phyloP scores from a whole-genome alignment of 1,284 basidiomycete genomes.

The Cutaneotrichosporon mucoides region DNA sequence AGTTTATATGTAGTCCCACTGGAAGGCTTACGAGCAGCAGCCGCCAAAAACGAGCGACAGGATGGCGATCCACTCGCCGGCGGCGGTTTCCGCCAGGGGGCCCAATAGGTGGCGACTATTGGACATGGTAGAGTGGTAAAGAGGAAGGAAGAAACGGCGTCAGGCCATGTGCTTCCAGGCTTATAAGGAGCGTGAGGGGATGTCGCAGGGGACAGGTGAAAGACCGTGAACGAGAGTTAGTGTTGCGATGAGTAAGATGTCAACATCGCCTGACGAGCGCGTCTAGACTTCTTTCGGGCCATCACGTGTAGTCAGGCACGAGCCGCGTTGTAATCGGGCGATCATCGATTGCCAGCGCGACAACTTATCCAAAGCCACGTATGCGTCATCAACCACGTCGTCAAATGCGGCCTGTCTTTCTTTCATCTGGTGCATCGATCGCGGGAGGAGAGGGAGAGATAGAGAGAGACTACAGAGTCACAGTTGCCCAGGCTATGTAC shows the following conservation, averaged over 20 bases:
- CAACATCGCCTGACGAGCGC: not conserved
- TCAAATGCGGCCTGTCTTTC: not conserved
- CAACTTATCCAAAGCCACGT: not conserved
- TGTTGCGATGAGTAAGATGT: not conserved
- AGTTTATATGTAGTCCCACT: not conserved
- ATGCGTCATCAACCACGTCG: not conserved
- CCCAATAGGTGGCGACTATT: not conserved
- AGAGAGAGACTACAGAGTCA: conserved; percentile 4
- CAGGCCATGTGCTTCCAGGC: not conserved
- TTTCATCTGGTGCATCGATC: conserved; percentile 11
- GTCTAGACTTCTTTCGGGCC: not conserved
- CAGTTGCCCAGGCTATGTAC: conserved; percentile 4
- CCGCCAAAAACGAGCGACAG: conserved; percentile 70
- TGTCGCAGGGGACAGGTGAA: not conserved
- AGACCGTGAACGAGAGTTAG: not conserved
- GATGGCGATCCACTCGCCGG: conserved; percentile 59
- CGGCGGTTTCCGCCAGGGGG: conserved; percentile 20
- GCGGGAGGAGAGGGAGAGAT: conserved; percentile 1
- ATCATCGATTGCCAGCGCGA: not conserved
- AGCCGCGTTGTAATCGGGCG: not conserved
- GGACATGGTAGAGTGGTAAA: conserved; percentile 1
- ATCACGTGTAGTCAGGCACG: not conserved
- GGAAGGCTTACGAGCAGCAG: conserved; percentile 61
- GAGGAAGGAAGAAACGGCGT: conserved; percentile 1
- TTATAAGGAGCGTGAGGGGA: not conserved